Conservation (phyloP, 2,329 filamentous ascomycete species). For the Trichoderma pleuroti region DNA sequence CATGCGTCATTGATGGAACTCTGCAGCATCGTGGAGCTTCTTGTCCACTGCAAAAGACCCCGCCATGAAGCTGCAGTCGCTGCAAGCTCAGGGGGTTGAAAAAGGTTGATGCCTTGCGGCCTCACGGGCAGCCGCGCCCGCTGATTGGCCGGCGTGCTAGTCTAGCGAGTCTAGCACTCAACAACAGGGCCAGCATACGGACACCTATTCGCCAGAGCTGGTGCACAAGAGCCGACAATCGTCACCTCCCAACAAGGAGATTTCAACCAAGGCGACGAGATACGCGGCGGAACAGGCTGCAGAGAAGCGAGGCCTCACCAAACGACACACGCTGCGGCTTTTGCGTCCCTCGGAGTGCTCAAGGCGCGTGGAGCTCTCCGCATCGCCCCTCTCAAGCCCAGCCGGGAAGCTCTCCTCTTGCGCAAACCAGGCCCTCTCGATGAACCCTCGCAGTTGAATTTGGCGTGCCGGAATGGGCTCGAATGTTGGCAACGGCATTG, state of each 20-base stretch:
- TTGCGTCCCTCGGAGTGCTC: background rate
- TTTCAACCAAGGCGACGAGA: background rate
- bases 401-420: conserved; percentile 24
- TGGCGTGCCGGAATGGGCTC: conserved; percentile 42
- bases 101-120: conserved; percentile 38
- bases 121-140: conserved; percentile 27
- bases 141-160: conserved; percentile 31
- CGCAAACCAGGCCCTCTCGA: conserved; percentile 33
- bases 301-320: background rate
- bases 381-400: conserved; percentile 20
- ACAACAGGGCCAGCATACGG: conserved; percentile 19
- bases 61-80: conserved; percentile 4
- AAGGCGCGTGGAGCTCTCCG: conserved; percentile 20
- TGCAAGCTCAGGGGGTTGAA: conserved; percentile 14
- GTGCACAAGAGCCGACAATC: conserved; percentile 2
- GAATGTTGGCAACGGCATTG: conserved; percentile 44
- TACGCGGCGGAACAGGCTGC: background rate
- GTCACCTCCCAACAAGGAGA: background rate
- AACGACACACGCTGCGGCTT: background rate
- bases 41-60: background rate
- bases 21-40: background rate
- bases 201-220: conserved; percentile 17
- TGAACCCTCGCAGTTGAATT: conserved; percentile 35
- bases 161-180: conserved; percentile 14
- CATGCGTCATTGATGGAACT: conserved; percentile 1